Evolutionary conservation across 23 red algal species (phyloP), one percentile per base, ranked within the genome.

Genomic region (Gracilaria caudata): DNA sequence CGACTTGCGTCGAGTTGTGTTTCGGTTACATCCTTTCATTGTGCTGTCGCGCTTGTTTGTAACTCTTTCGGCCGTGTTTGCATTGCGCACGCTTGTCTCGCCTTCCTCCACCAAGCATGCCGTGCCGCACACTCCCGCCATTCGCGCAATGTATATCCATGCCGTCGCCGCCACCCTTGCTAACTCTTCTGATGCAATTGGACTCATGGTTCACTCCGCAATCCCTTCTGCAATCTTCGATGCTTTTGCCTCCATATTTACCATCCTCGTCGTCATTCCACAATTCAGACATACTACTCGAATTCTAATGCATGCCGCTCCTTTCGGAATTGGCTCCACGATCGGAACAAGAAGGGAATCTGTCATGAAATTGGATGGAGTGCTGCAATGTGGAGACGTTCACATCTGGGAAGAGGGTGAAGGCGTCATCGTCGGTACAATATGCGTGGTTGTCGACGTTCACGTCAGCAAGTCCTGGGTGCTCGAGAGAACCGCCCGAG

Each of bases 371-470:
- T 34, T 89, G 9, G 86, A 89, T 11, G 86, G 86, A 32, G 86
- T 89, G 33, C 44, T 89, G 10, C 54, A 64, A 5, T 78, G 57
- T 59, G 71, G 70, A 16, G 72, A 79, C 9, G 51, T 79, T 26
- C 86, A 89, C 57, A 64, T 89, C n/a, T 89, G 86, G 86, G 86
- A 89, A 45, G 86, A 89, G 56, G 72, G 64, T 35, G 73, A 55
- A 28, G 85, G 73, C 6, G 12, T 89, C 36, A 54, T 78, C 61
- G 86, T 89, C 23, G 86, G 86, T 33, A 89, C 86, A 13, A 72
- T 89, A 75, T 79, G 57, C 24, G 73, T 89, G 12, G 19, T 79
- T 10, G 86, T 89, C 51, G 30, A 64, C 29, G 16, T 24, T 35
- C 60, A 71, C 34, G 86, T 89, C 34, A 49, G 32, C 13, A 78